phyloP scores from a whole-genome alignment of 2,329 filamentous ascomycete species.

The Paecilomyces variotii region DNA sequence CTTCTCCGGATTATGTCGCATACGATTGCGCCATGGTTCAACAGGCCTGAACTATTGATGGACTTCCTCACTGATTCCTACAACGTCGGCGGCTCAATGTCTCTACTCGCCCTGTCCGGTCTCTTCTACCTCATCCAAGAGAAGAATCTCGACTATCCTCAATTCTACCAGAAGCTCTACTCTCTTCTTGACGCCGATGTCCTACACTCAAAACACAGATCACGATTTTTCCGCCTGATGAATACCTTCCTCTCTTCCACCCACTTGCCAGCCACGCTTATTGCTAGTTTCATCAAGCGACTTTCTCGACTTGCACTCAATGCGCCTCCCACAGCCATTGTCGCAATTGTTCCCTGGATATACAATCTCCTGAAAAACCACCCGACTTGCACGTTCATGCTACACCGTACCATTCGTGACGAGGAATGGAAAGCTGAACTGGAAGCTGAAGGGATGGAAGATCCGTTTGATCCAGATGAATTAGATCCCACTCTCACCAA shows the following conservation, averaged over 20 bases:
- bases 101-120: slow-evolving; percentile 80
- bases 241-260: slow-evolving; percentile 86
- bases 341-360: slow-evolving; percentile 82
- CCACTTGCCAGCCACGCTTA: slow-evolving; percentile 81
- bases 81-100: slow-evolving; percentile 74
- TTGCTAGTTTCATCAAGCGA: slow-evolving; percentile 96
- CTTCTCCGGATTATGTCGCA: slow-evolving; percentile 68
- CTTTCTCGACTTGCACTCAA: slow-evolving; percentile 75
- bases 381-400: slow-evolving; percentile 89
- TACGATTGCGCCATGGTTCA: slow-evolving; percentile 82
- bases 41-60: slow-evolving; percentile 78
- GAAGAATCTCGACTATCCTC: slow-evolving; percentile 91
- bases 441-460: slow-evolving; percentile 55
- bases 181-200: slow-evolving; percentile 79
- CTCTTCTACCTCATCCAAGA: slow-evolving; percentile 92
- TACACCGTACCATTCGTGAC: slow-evolving; percentile 66
- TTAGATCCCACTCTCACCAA: slow-evolving; percentile 73
- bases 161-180: slow-evolving; percentile 90
- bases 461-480: slow-evolving; percentile 71
- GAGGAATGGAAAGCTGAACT: slow-evolving; percentile 51
- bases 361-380: slow-evolving; percentile 92
- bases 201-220: slow-evolving; percentile 88
- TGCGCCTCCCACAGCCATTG: slow-evolving; percentile 81
- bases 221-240: slow-evolving; percentile 83
- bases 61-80: slow-evolving; percentile 97